phyloP scores from a whole-genome alignment of 345 rosid genomes.

The Microcos paniculata region DNA sequence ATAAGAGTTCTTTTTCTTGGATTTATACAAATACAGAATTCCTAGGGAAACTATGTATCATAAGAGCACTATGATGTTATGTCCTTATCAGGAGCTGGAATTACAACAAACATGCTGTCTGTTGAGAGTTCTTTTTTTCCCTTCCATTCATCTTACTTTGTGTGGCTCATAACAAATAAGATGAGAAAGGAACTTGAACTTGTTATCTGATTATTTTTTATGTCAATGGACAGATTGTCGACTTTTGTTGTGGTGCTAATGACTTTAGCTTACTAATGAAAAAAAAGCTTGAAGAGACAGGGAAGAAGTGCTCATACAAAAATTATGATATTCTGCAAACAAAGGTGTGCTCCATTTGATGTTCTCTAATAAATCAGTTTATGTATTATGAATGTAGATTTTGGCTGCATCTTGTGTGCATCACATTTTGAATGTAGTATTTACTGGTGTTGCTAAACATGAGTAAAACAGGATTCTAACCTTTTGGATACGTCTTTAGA shows the following conservation, averaged over 20 bases:
- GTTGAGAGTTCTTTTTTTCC: not conserved
- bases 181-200: not conserved
- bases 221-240: conserved; percentile 63
- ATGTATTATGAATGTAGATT: conserved; percentile 4
- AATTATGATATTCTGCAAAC: conserved; percentile 75
- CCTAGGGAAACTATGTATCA: not conserved
- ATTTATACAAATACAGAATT: not conserved
- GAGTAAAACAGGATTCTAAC: not conserved
- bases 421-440: not conserved
- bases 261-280: conserved; percentile 86
- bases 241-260: conserved; percentile 96
- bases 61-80: not conserved
- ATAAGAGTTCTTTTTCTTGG: not conserved
- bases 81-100: not conserved
- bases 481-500: not conserved
- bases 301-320: conserved; percentile 79
- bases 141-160: too few species aligned
- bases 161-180: not conserved
- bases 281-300: conserved; percentile 72
- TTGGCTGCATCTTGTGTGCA: not conserved
- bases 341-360: conserved; percentile 47
- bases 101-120: not conserved
- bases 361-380: not conserved
- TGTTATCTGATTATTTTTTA: conserved; percentile 13
- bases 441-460: not conserved